Evolutionary conservation across 805 yeast species (phyloP), one percentile per base, ranked within the genome.

Genomic region (Metschnikowia reukaufii): DNA sequence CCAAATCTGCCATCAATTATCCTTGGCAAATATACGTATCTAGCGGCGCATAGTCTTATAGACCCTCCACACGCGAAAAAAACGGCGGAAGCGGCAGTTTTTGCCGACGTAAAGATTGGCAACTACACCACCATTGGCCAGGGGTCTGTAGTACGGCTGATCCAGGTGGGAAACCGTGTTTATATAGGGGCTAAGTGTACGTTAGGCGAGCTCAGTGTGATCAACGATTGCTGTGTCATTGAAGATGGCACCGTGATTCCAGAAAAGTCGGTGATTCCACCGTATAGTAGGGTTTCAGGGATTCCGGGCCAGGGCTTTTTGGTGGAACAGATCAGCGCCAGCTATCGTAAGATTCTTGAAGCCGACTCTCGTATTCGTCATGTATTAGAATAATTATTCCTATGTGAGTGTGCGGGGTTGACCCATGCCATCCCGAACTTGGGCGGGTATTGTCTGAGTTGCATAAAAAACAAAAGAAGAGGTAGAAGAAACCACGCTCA

Each of bases 181-280:
- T 47, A 66, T 8, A 62, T 81, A 2, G 84, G 81, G 4, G 48
- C 50, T 1, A 51, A 64, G 29, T 77, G 81, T 48, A 44, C 49
- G 0, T 49, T 81, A 13, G 67, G 61, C 1, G 61, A 67, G 34
- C 54, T 65, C 19, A 63, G 73, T 7, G 64, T 73, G 1, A 60
- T 81, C 12, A 72, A 78, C 55, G 86, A 81, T 42, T 77, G 83
- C 55, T 77, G 81, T 45, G 50, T 77, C 2, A 65, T 81, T 3
- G 68, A 70, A 18, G 63, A 67, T 41, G 71, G 70, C 12, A 67
- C 77, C 0, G 49, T 53, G 2, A 51, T 81, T 2, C 81, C 82
- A 0, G 63, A 68, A 2, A 66, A 65, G 13, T 60, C 61, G 48
- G 71, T 74, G 19, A 66, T 80, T n/a, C 82, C 85, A 2, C 80